phyloP scores from a whole-genome alignment of 2,329 filamentous ascomycete species.

The Diaporthe ampelina region DNA sequence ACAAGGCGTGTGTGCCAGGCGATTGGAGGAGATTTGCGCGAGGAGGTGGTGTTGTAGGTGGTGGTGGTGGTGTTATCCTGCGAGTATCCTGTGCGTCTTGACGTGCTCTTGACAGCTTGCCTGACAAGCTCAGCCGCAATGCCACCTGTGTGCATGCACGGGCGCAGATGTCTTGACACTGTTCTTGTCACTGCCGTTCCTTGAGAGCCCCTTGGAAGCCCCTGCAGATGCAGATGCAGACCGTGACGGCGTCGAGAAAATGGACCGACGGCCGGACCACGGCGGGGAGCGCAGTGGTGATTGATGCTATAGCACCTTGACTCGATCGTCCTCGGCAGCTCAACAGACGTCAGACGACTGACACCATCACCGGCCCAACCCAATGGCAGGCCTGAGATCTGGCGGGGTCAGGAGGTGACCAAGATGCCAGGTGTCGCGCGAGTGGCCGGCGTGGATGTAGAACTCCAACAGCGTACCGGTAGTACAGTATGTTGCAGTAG shows the following conservation, averaged over 20 bases:
- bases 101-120: constrained; percentile 9
- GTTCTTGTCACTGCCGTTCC: constrained; percentile 6
- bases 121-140: constrained; percentile 30
- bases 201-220: constrained; percentile 15
- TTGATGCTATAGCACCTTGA: constrained; percentile 14
- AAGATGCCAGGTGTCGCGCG: neutral
- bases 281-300: neutral
- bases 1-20: constrained; percentile 16
- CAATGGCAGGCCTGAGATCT: neutral
- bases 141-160: constrained; percentile 7
- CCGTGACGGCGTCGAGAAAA: neutral
- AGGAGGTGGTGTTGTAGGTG: neutral
- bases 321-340: constrained; percentile 7
- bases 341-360: neutral
- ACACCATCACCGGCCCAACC: neutral
- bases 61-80: neutral
- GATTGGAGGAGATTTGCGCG: constrained; percentile 9
- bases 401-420: constrained; percentile 5
- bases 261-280: neutral
- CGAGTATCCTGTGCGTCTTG: neutral
- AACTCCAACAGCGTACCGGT: neutral
- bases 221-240: constrained; percentile 16
- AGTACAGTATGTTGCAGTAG: neutral
- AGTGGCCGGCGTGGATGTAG: constrained; percentile 3
- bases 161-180: constrained; percentile 30